Conservation (phyloP, 1,284 basidiomycete genomes). For the Porodaedalea pini region DNA sequence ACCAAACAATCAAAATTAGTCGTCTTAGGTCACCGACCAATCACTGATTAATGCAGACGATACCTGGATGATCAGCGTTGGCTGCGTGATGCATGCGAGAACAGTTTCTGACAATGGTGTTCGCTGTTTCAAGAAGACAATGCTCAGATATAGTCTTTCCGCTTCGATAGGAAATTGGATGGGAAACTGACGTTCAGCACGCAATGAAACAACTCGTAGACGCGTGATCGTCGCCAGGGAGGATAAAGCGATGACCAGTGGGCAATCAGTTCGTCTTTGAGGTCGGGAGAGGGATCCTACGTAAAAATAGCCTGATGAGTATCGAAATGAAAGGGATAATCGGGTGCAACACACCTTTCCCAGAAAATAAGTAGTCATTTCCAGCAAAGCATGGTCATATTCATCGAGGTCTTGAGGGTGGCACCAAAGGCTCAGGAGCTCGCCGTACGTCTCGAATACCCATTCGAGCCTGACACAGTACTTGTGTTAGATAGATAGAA, state of each 20-base stretch:
- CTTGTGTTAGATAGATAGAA: conserved; percentile 7
- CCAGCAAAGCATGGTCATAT: conserved; percentile 61
- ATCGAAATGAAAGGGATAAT: conserved; percentile 9
- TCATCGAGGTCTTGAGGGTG: conserved; percentile 63
- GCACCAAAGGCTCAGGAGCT: conserved; percentile 60
- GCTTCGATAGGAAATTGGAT: conserved; percentile 2
- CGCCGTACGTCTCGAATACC: conserved; percentile 57
- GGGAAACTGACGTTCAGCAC: conserved; percentile 53
- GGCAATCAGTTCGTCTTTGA: conserved; percentile 63
- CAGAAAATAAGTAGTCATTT: conserved; percentile 51
- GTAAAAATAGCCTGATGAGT: conserved; percentile 5
- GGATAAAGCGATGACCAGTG: conserved; percentile 58
- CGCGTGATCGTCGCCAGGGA: conserved; percentile 48
- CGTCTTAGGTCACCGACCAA: no score
- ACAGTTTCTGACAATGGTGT: conserved; percentile 45
- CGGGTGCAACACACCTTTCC: conserved; percentile 37
- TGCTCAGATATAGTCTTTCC: not conserved
- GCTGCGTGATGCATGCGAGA: conserved; percentile 52
- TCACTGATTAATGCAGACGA: conserved; percentile 19
- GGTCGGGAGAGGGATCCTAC: conserved; percentile 50
- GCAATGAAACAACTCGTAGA: conserved; percentile 51
- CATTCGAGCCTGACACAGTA: conserved; percentile 45
- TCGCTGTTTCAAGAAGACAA: conserved; percentile 39
- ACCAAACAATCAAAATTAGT: not conserved
- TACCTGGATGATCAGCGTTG: conserved; percentile 72